Evolutionary conservation across 495 filamentous ascomycete genomes (phyloP).

Genomic region (Glutinoglossum americanum): DNA sequence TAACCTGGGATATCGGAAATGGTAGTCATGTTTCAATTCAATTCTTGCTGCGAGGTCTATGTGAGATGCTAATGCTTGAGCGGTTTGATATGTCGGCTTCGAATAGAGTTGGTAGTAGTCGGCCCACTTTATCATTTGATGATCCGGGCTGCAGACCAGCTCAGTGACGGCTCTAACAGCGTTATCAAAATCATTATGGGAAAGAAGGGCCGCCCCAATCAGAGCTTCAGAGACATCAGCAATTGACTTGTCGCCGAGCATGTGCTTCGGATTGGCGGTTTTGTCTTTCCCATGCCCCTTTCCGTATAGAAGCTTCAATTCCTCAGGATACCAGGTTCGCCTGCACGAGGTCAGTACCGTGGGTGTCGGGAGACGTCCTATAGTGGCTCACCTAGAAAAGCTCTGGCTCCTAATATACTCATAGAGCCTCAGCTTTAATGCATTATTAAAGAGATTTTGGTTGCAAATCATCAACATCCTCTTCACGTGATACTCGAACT

Average conservation of each 20-base stretch:
- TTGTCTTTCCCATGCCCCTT: conserved; percentile 33
- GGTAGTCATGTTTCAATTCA: conserved; percentile 45
- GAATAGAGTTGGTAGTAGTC: conserved; percentile 56
- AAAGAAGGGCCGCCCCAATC: conserved; percentile 72
- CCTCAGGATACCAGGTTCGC: conserved; percentile 64
- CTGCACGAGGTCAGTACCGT: conserved; percentile 12
- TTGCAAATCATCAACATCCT: conserved; percentile 90
- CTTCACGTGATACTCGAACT: conserved; percentile 74
- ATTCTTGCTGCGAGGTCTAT: conserved; percentile 45
- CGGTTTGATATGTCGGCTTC: conserved; percentile 49
- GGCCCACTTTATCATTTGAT: conserved; percentile 39
- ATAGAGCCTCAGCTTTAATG: conserved; percentile 41
- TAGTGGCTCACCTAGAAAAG: conserved; percentile 39
- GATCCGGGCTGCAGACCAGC: conserved; percentile 45
- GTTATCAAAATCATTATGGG: conserved; percentile 41
- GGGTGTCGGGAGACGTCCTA: neutral
- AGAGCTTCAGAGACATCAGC: conserved; percentile 95
- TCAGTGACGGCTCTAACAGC: conserved; percentile 67
- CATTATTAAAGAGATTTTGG: conserved; percentile 62
- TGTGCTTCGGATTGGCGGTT: conserved; percentile 33
- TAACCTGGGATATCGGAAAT: conserved; percentile 59
- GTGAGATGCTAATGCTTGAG: conserved; percentile 34
- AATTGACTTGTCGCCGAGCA: conserved; percentile 70
- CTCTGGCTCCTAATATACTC: conserved; percentile 64
- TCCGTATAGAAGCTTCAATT: conserved; percentile 39